Evolutionary conservation across 2,329 filamentous ascomycete genomes (phyloP), one percentile per base, ranked within the genome.

Genomic region (Cephalotrichum gorgonifer): DNA sequence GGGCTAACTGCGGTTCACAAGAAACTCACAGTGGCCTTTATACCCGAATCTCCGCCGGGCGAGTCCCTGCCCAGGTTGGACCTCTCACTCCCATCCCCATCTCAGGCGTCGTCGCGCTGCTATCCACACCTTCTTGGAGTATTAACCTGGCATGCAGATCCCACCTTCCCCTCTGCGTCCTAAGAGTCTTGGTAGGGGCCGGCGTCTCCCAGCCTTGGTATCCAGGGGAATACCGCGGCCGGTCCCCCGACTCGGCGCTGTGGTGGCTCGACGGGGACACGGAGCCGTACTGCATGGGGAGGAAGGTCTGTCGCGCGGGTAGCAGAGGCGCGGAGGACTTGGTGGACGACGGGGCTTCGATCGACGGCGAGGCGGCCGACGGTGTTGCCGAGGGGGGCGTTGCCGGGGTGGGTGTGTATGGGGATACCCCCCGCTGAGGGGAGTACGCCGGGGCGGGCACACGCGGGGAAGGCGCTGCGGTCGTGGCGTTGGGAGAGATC

Each of bases 291-390:
- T 33, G 23, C 8, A 38, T 8, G 35, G 38, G 14, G 25, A 23
- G 35, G 44, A 23, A 38, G 11, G 20, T n/a, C 14, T 22, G 20
- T 39, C 20, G 27, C 6, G 33, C 20, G 9, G 56, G 58, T 3
- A 71, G 58, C 2, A 72, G 59, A 17, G 65, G 61, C 2, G 62
- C 58, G 3, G 58, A 62, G 50, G 65, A 68, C 15, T 55, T 55
- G 7, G 60, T 60, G 14, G 63, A 64, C 1, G 57, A 54, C 2
- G 66, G n/a, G n/a, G n/a, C n/a, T n/a, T n/a, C n/a, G n/a, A n/a
- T n/a, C n/a, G n/a, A n/a, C n/a, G n/a, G n/a, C n/a, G n/a, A n/a
- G n/a, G n/a, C n/a, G n/a, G n/a, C n/a, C n/a, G n/a, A n/a, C n/a
- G n/a, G n/a, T n/a, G n/a, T n/a, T n/a, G n/a, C n/a, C n/a, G n/a